Base-by-base conservation (phyloP, 495 filamentous ascomycete genomes). In the Cladorrhinum samala region DNA sequence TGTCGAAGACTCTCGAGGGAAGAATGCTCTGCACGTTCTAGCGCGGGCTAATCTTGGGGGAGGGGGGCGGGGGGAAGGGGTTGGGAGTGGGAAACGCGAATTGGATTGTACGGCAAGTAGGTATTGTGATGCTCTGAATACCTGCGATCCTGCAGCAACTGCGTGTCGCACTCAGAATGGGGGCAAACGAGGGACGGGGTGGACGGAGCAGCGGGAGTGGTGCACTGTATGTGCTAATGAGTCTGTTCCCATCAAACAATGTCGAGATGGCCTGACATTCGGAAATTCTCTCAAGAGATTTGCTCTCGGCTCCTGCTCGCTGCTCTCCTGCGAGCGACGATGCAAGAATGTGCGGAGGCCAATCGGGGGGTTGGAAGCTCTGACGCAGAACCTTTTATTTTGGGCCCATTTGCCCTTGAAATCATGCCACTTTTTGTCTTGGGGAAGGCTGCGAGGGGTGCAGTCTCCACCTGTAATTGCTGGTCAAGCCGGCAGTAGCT, bases 351-450 rank as follows among this genome's bases (percentile, higher is more conserved):
- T n/a, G 23, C 42, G n/a, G n/a, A 56, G 40, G 41, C 65, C 65
- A 62, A 62, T 66, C 58, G 63, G 54, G 60, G 53, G 27, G 21
- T 51, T 54, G 49, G 27, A 24, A 49, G 50, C 37, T 60, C 56
- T 64, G 61, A 64, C 58, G 65, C 63, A 66, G 56, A 54, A 21
- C 44, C 49, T 52, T 56, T 19, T 52, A 43, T 53, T 60, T 64
- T 64, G 63, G 53, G 55, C 63, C 62, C 57, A 66, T 66, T 68
- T 60, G 55, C 20, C 33, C 52, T 49, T 25, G 55, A 41, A 66
- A 68, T 68, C 65, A 66, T 62, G 58, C 65, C 63, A 68, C 65
- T 68, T 68, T 68, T 64, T 55, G 45, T 55, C 56, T 55, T 40
- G 59, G 52, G 39, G 44, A 60, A 65, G 53, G 57, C 60, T 60